Base-by-base conservation (phyloP, 768 basidiomycete genomes). In the Cyclocybe cylindracea region DNA sequence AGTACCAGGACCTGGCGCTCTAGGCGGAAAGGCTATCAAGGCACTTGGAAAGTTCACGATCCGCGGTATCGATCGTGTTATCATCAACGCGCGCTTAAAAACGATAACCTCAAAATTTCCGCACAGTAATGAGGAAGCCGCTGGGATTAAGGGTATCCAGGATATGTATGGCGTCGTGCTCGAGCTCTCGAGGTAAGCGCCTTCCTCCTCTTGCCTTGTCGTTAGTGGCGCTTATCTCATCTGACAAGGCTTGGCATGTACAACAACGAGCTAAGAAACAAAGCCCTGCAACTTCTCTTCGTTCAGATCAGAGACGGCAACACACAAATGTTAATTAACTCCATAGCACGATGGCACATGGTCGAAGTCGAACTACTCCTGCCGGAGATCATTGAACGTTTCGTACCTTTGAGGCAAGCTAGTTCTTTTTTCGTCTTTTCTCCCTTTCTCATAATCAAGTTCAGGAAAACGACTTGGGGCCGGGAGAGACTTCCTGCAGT, bases 121-220 rank as follows among this genome's bases (percentile, higher is more conserved):
- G 10, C 58, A 47, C 40, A 51, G 13, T 7, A 53, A 61, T 36
- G 55, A 56, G 34, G 44, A 55, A 41, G 51, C 57, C 2, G n/a
- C 48, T 5, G 42, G 37, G 24, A 49, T 56, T 2, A 53, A 51
- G 33, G 51, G 46, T 35, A 51, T 63, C 39, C 57, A 57, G 24
- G 37, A 48, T 34, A 52, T 68, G 45, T 64, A 66, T 14, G 60
- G 62, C 38, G 66, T 66, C 48, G 40, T 68, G n/a, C 37, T 68
- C 24, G 66, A 68, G 38, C 48, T 68, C 33, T 61, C 61, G 13
- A 59, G 66, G 64, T 64, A 31, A 37, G 56, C 46, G 4, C 14
- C 31, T 39, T 8, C 24, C 1, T 16, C 9, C 19, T 31, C 5
- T 2, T 42, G 10, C 32, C 14, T 44, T 32, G 55, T 35, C 11